Conservation (phyloP, 2,329 filamentous ascomycete genomes). For the Nemania abortiva region DNA sequence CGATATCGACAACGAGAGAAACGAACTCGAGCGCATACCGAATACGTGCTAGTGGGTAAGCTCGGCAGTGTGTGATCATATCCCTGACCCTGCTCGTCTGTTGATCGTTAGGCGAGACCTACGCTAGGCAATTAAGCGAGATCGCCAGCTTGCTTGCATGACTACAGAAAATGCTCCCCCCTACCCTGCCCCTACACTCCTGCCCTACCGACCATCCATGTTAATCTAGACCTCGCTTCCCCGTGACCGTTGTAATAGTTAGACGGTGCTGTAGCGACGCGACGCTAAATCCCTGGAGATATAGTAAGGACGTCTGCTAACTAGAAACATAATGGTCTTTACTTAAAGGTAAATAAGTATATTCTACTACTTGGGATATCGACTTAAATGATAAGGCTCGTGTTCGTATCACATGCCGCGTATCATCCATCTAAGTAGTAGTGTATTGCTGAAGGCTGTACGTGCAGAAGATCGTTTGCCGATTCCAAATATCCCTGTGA, state of each 20-base stretch:
- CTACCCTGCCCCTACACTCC: background rate
- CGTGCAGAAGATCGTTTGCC: constrained; percentile 10
- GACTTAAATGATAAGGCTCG: background rate
- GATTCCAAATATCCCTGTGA: constrained; percentile 34
- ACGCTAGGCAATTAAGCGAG: constrained; percentile 27
- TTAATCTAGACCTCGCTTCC: constrained; percentile 7
- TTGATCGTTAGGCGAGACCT: constrained; percentile 5
- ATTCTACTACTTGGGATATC: background rate
- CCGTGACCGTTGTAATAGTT: background rate
- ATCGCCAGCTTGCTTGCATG: constrained; percentile 31
- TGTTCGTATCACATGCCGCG: constrained; percentile 8
- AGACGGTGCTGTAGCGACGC: background rate
- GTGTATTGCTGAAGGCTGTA: background rate
- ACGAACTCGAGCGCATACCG: constrained; percentile 21
- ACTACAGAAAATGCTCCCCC: constrained; percentile 10
- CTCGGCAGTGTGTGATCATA: constrained; percentile 30
- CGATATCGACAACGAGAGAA: background rate
- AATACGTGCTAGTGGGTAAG: constrained; percentile 10
- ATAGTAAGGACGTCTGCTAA: background rate
- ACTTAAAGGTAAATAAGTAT: background rate
- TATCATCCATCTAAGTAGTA: background rate
- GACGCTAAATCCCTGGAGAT: background rate
- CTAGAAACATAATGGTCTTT: background rate
- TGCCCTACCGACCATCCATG: background rate
- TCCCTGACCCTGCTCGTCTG: constrained; percentile 12